Conservation (phyloP, 2,329 filamentous ascomycete species). For the Chrysoporthe austroafricana region DNA sequence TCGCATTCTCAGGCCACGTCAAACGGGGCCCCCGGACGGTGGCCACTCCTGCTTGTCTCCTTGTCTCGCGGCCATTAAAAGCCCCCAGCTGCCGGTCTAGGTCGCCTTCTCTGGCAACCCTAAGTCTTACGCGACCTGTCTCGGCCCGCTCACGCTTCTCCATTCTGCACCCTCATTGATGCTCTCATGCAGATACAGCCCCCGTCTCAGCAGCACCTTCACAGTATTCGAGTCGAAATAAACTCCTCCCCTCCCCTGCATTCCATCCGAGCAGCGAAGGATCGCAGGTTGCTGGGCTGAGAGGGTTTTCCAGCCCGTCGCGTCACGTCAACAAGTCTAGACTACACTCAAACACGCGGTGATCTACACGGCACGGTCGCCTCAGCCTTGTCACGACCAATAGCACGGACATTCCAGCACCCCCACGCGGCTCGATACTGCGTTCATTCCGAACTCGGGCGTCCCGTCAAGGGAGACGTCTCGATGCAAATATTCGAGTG, state of each 20-base stretch:
- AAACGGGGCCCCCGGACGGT: background rate
- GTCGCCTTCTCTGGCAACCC: slow-evolving; percentile 16
- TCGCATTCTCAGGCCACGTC: slow-evolving; percentile 1
- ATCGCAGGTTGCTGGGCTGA: background rate
- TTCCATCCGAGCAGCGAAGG: background rate
- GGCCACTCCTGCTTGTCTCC: background rate
- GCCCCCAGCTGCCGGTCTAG: slow-evolving; percentile 1
- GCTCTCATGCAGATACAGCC: background rate
- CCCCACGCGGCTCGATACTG: background rate
- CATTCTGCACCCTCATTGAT: background rate
- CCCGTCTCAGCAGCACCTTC: background rate
- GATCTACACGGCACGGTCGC: background rate
- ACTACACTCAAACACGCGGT: background rate
- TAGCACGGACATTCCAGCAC: background rate
- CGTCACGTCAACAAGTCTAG: slow-evolving; percentile 10
- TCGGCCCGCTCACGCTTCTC: slow-evolving; percentile 3
- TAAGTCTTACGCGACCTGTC: slow-evolving; percentile 19
- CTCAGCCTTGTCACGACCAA: slow-evolving; percentile 3
- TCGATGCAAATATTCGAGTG: slow-evolving; percentile 26
- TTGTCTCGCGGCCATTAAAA: background rate
- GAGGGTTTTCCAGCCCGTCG: background rate
- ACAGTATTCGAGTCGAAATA: background rate
- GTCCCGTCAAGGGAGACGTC: background rate
- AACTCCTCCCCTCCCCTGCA: background rate
- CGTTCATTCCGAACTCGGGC: background rate